phyloP scores from a whole-genome alignment of 2,329 filamentous ascomycete species.

The Penicillium sp. region DNA sequence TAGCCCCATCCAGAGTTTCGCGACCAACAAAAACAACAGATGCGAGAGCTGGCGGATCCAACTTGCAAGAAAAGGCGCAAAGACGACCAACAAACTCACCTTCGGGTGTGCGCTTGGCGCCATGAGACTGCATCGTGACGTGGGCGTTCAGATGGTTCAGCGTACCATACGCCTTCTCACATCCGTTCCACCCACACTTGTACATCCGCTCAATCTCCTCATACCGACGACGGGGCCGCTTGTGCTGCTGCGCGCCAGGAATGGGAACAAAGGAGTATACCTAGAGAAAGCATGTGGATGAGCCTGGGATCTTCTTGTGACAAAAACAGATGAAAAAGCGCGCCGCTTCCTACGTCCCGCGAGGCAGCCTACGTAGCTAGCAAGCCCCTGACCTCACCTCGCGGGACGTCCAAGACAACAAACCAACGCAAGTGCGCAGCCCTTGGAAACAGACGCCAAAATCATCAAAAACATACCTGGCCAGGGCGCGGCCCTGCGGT shows the following conservation, averaged over 20 bases:
- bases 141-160: slow-evolving; percentile 96
- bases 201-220: slow-evolving; percentile 99
- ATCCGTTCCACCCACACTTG: slow-evolving; percentile 97
- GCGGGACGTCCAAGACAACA: slow-evolving; percentile 26
- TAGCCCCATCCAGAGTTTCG: slow-evolving; percentile 35
- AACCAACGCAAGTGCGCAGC: slow-evolving; percentile 21
- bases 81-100: slow-evolving; percentile 51
- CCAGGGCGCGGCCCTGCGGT: slow-evolving; percentile 54
- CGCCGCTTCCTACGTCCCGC: too few relatives aligned
- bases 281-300: slow-evolving; percentile 47
- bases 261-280: slow-evolving; percentile 98
- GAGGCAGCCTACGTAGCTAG: too few relatives aligned
- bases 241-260: slow-evolving; percentile 92
- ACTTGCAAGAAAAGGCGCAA: too few relatives aligned
- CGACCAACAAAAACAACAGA: slow-evolving; percentile 31
- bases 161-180: slow-evolving; percentile 96
- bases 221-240: slow-evolving; percentile 82
- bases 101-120: slow-evolving; percentile 89
- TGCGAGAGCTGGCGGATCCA: slow-evolving; percentile 12
- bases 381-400: too few relatives aligned
- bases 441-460: slow-evolving; percentile 25
- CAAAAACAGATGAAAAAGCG: too few relatives aligned
- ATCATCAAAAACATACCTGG: slow-evolving; percentile 48
- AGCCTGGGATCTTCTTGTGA: too few relatives aligned
- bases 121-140: slow-evolving; percentile 97